phyloP scores from a whole-genome alignment of 164 flowering plant genomes.

The Liquidambar formosana region DNA sequence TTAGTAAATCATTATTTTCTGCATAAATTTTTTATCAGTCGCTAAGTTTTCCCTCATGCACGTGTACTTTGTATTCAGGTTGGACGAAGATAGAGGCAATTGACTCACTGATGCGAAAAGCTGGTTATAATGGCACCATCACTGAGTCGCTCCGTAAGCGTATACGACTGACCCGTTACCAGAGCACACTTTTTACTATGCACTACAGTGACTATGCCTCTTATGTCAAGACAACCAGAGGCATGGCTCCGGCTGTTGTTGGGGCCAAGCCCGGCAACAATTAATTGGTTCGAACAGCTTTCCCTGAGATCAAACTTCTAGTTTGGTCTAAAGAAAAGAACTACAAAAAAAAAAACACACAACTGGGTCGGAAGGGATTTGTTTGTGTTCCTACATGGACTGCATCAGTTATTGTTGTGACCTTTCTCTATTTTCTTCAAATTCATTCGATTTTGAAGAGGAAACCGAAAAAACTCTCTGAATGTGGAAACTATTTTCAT shows the following conservation, averaged over 20 bases:
- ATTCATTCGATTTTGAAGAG: slow-evolving; percentile 39
- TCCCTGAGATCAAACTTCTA: slow-evolving; percentile 12
- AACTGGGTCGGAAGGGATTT: slow-evolving; percentile 23
- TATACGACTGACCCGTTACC: slow-evolving; percentile 80
- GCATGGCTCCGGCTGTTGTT: slow-evolving; percentile 48
- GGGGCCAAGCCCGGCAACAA: slow-evolving; percentile 37
- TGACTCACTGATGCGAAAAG: slow-evolving; percentile 89
- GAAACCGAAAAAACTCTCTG: neutral
- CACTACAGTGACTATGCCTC: slow-evolving; percentile 69
- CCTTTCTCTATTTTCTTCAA: slow-evolving; percentile 31
- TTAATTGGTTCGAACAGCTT: slow-evolving; percentile 36
- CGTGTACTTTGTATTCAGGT: slow-evolving; percentile 25
- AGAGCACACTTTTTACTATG: slow-evolving; percentile 89
- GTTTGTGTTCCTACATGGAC: slow-evolving; percentile 18
- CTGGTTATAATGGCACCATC: slow-evolving; percentile 77
- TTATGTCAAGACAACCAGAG: slow-evolving; percentile 65
- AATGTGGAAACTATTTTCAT: neutral
- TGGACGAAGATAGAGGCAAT: slow-evolving; percentile 90
- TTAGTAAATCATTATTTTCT: too few relatives aligned
- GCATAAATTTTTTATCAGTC: too few relatives aligned
- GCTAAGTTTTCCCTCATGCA: too few relatives aligned
- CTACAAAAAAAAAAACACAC: slow-evolving; percentile 11
- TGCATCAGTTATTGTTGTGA: slow-evolving; percentile 9
- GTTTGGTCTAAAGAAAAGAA: slow-evolving; percentile 16
- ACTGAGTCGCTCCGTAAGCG: slow-evolving; percentile 67